A percentile compares a stretch with the other conserved stretches of the same genome.
phyloP scores from a whole-genome alignment of 257 asterid genomes.

The Forsythia viridissima region DNA sequence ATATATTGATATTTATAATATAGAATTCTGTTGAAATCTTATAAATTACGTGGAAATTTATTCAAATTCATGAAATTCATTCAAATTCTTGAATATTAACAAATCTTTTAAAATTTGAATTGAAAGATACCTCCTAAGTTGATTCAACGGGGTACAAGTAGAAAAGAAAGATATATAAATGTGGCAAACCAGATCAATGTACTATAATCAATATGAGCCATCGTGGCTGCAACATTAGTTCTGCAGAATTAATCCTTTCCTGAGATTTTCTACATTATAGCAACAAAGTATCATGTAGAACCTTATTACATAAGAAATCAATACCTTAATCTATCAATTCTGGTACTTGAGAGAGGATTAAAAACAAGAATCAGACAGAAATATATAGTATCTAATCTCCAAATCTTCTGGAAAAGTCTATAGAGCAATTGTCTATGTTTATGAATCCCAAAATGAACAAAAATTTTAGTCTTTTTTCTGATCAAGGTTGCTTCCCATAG shows the following conservation, averaged over 20 bases:
- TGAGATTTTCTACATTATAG: neutral
- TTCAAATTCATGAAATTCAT: too few relatives aligned
- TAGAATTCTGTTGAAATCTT: too few relatives aligned
- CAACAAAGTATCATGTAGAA: neutral
- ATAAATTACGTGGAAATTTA: too few relatives aligned
- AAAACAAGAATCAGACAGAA: neutral
- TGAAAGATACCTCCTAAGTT: neutral
- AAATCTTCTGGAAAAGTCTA: too few relatives aligned
- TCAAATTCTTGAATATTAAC: too few relatives aligned
- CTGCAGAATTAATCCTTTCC: neutral
- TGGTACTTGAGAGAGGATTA: neutral
- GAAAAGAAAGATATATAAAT: neutral
- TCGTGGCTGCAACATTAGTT: neutral
- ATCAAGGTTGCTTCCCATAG: slow-evolving; percentile 39
- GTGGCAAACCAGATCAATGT: neutral
- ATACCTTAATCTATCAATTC: neutral
- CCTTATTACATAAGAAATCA: neutral
- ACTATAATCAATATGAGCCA: neutral
- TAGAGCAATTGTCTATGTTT: neutral
- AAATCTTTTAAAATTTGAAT: too few relatives aligned
- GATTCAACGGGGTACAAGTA: neutral
- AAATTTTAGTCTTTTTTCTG: neutral
- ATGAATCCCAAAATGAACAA: neutral
- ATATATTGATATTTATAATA: too few relatives aligned
- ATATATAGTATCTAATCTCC: too few relatives aligned